Base-by-base conservation (phyloP, 768 basidiomycete genomes). In the Mycena crocata region DNA sequence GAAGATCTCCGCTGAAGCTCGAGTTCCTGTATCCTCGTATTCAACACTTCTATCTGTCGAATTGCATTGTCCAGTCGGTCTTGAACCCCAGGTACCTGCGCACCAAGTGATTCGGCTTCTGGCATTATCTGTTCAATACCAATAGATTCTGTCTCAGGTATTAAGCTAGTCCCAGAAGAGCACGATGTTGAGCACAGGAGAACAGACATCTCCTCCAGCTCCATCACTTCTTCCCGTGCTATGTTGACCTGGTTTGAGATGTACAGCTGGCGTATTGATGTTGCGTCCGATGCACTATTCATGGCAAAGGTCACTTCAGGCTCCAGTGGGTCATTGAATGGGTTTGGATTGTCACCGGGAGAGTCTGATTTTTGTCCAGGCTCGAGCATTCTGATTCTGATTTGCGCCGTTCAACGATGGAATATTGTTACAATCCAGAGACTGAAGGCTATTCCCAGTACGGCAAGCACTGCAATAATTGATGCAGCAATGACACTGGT, bases 241-340 rank as follows among this genome's bases (percentile, higher is more conserved):
- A 59, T 48, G 24, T 56, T 30, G 1, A 57, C 32, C 54, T 67
- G 48, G 31, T 67, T 67, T 19, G 66, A 67, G 28, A 67, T 62
- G 32, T 67, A 67, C 39, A 62, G 39, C 54, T 61, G 46, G 3
- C 60, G 66, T 34, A 46, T 67, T 26, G 65, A 51, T 24, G 46
- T 21, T 2, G 57, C 39, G 28, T 48, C n/a, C n/a, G n/a, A n/a
- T n/a, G n/a, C n/a, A n/a, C n/a, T n/a, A n/a, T n/a, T n/a, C n/a
- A n/a, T 46, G 40, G 44, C 48, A 23, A 24, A 28, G 3, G 34
- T 30, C 21, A 44, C 39, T 35, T 6, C 23, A 6, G n/a, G 44
- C 17, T 24, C 6, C 14, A 21, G 10, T 21, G 19, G n/a, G 13
- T 42, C 14, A 21, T 42, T 21, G 40, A 5, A 42, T 42, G 40